Evolutionary conservation across 2,329 filamentous ascomycete genomes (phyloP).

Genomic region (Exophiala calicioides): DNA sequence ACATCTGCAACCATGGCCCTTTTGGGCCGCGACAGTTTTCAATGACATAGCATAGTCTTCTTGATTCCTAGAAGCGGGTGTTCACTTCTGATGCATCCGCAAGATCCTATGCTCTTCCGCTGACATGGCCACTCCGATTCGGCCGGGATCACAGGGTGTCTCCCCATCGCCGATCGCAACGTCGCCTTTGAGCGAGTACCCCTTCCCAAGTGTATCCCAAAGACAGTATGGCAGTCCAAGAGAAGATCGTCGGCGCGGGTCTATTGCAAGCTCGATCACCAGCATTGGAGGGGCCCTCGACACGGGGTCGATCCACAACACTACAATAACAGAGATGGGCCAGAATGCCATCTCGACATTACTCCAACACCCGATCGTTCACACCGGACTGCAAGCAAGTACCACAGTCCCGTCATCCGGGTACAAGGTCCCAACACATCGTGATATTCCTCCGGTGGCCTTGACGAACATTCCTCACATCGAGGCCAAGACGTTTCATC

Average conservation of each 20-base stretch:
- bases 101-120: background rate
- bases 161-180: conserved; percentile 19
- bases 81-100: background rate
- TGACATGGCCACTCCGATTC: conserved; percentile 24
- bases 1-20: background rate
- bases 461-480: conserved; percentile 85
- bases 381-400: conserved; percentile 82
- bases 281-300: conserved; percentile 86
- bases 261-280: conserved; percentile 81
- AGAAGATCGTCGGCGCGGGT: conserved; percentile 64
- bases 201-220: conserved; percentile 27
- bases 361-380: conserved; percentile 85
- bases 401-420: conserved; percentile 66
- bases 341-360: conserved; percentile 95
- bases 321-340: conserved; percentile 69
- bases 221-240: conserved; percentile 14
- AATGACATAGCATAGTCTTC: too few relatives aligned
- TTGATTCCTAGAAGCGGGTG: background rate
- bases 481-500: conserved; percentile 74
- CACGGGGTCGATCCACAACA: conserved; percentile 53
- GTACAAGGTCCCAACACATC: conserved; percentile 78
- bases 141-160: conserved; percentile 15
- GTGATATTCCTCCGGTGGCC: conserved; percentile 90
- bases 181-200: conserved; percentile 22
- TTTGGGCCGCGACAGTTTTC: too few relatives aligned